Percentiles rank a stretch among this genome's conserved stretches.
phyloP scores from a whole-genome alignment of 495 filamentous ascomycete genomes.

The Xeromyces bisporus region DNA sequence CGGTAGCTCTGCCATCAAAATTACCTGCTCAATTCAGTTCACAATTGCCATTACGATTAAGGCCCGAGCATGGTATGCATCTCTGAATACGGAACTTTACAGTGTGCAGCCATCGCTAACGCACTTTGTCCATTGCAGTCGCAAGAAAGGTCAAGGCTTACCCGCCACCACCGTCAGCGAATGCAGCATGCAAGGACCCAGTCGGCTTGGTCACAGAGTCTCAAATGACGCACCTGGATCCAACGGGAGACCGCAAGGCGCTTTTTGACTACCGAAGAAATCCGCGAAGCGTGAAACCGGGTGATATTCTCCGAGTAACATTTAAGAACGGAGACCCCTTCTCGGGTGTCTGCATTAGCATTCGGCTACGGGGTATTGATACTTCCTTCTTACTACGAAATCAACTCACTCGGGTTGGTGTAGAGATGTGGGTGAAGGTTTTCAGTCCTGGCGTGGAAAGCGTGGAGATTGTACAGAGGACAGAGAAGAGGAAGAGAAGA shows the following conservation, averaged over 20 bases:
- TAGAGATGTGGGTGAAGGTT: constrained; percentile 97
- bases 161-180: constrained; percentile 32
- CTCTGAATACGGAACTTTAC: neutral
- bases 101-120: too few relatives aligned
- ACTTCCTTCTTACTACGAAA: constrained; percentile 72
- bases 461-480: constrained; percentile 85
- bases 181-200: constrained; percentile 37
- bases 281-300: constrained; percentile 53
- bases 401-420: constrained; percentile 61
- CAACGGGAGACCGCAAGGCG: constrained; percentile 58
- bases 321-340: constrained; percentile 76
- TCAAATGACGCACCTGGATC: constrained; percentile 63
- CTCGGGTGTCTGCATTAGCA: constrained; percentile 68
- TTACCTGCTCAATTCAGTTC: constrained; percentile 25
- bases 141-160: constrained; percentile 34
- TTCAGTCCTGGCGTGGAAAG: constrained; percentile 76
- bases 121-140: constrained; percentile 11
- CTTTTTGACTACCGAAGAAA: constrained; percentile 62
- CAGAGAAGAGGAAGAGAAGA: constrained; percentile 66
- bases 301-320: constrained; percentile 84
- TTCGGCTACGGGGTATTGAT: constrained; percentile 71
- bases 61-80: constrained; percentile 20
- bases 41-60: constrained; percentile 24
- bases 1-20: constrained; percentile 22
- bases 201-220: constrained; percentile 40